phyloP scores from a whole-genome alignment of 164 flowering plant genomes.

The Sedum album region DNA sequence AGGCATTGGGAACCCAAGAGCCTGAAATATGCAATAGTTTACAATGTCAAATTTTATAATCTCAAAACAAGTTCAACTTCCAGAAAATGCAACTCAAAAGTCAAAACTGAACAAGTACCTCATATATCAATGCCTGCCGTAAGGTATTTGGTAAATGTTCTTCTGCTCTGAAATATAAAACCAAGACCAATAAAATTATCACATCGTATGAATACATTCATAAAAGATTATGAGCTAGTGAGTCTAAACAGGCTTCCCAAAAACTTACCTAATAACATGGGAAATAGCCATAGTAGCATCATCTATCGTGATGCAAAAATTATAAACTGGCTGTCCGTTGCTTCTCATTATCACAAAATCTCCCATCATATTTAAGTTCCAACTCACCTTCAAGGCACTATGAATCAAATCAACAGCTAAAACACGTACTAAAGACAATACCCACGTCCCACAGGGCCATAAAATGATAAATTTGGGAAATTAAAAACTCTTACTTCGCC shows the following conservation, averaged over 20 bases:
- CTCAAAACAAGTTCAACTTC: neutral
- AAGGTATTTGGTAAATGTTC: slow-evolving; percentile 92
- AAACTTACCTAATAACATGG: slow-evolving; percentile 78
- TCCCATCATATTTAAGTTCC: slow-evolving; percentile 84
- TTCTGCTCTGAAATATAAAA: slow-evolving; percentile 67
- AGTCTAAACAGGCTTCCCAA: neutral
- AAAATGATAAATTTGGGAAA: neutral
- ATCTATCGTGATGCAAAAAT: slow-evolving; percentile 96
- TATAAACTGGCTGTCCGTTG: slow-evolving; percentile 96
- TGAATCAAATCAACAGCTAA: slow-evolving; percentile 28
- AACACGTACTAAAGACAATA: neutral
- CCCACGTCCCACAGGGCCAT: too few relatives aligned
- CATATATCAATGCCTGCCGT: slow-evolving; percentile 85
- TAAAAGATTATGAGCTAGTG: neutral
- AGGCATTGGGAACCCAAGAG: slow-evolving; percentile 88
- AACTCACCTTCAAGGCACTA: slow-evolving; percentile 77
- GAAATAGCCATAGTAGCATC: slow-evolving; percentile 98
- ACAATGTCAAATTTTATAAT: neutral
- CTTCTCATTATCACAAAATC: slow-evolving; percentile 94
- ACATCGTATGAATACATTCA: neutral
- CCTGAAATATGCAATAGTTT: slow-evolving; percentile 33
- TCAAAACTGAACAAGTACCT: slow-evolving; percentile 28
- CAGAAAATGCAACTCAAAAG: neutral
- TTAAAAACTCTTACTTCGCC: slow-evolving; percentile 57
- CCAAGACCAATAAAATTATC: neutral